Evolutionary conservation across 208 protist genomes (phyloP).

Genomic region (Angomonas ambiguus): DNA sequence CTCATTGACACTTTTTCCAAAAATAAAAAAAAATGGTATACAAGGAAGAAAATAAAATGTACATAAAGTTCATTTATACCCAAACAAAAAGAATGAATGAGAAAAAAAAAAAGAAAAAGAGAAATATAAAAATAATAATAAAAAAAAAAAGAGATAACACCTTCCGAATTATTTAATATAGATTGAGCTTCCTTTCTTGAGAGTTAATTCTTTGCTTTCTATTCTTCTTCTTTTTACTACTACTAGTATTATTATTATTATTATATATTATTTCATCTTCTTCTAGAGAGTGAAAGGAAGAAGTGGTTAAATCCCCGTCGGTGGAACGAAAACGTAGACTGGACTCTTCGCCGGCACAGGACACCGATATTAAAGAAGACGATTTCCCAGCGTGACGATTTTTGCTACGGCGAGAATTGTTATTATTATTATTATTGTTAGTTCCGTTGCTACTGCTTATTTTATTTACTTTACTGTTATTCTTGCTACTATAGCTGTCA

Average conservation of each 20-base stretch:
- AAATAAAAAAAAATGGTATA: constrained; percentile 1
- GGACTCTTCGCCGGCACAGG: constrained; percentile 13
- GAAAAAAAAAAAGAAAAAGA: constrained; percentile 10
- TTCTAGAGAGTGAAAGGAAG: constrained; percentile 10
- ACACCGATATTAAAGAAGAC: no score
- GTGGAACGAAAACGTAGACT: constrained; percentile 8
- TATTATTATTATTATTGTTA: no score
- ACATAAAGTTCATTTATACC: background rate
- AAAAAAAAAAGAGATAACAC: constrained; percentile 8
- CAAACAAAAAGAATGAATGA: constrained; percentile 2
- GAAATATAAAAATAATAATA: constrained; percentile 1
- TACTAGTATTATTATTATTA: background rate
- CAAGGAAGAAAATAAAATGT: background rate
- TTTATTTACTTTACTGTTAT: no score
- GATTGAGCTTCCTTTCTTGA: background rate
- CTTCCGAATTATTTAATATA: background rate
- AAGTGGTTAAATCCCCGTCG: constrained; percentile 19
- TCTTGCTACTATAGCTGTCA: no score
- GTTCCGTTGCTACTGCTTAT: no score
- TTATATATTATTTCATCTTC: constrained; percentile 15
- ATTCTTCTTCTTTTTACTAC: background rate
- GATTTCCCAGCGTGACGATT: no score
- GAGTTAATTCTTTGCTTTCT: background rate
- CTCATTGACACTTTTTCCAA: background rate
- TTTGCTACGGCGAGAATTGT: no score